These are phyloP conservation scores for Aspergillus puulaauensis DNA, from an alignment of 2,329 filamentous ascomycete species.

Conservation along the genomic window DNA sequence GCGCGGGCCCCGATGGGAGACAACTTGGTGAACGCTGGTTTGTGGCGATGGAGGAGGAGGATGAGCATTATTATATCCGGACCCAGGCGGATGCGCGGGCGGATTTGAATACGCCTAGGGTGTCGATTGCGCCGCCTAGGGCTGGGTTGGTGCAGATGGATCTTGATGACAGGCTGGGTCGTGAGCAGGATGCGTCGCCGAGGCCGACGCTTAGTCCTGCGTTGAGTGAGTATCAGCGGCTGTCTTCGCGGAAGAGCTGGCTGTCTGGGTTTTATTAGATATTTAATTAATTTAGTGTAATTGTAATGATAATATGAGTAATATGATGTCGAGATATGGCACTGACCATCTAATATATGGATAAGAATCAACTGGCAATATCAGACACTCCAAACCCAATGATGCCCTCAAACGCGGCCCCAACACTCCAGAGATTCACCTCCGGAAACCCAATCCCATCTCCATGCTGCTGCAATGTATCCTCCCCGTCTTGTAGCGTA, in stretches of 20 bases:
- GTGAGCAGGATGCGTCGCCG: constrained; percentile 13
- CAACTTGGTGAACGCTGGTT: constrained; percentile 50
- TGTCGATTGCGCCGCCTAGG: neutral
- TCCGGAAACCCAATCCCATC: constrained; percentile 5
- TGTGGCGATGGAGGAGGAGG: constrained; percentile 47
- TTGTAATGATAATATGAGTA: neutral
- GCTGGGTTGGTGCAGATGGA: constrained; percentile 18
- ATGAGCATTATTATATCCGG: constrained; percentile 54
- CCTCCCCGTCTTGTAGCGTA: neutral
- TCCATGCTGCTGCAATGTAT: neutral
- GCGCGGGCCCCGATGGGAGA: constrained; percentile 53
- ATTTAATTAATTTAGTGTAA: neutral
- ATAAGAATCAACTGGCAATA: neutral
- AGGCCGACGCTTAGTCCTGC: constrained; percentile 33
- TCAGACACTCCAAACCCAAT: neutral
- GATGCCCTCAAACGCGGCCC: neutral
- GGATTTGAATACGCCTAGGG: constrained; percentile 19
- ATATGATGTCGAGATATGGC: neutral
- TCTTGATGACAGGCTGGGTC: constrained; percentile 10
- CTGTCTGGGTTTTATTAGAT: constrained; percentile 27
- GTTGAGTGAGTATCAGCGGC: constrained; percentile 33
- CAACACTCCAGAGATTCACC: neutral
- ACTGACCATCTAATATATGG: too few relatives aligned
- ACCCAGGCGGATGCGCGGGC: constrained; percentile 27
- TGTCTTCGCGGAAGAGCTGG: constrained; percentile 28